Evolutionary conservation across 1,139 yeast species (phyloP), one percentile per base, ranked within the genome.

Genomic region (Debaryomyces singareniensis): DNA sequence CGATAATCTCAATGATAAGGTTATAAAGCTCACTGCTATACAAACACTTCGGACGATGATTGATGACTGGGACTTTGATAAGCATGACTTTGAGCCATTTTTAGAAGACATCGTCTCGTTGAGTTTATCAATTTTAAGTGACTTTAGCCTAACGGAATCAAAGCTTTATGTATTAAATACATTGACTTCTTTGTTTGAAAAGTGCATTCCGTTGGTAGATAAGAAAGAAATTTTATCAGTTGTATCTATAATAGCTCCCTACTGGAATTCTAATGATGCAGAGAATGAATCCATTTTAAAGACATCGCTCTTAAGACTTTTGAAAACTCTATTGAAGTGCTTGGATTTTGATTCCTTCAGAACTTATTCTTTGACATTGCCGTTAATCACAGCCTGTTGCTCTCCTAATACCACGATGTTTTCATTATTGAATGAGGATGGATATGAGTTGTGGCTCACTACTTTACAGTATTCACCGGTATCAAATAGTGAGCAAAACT

Each of bases 11-110:
- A 72, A 76, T 41, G 96, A 89, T 47, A 63, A 69, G 32, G 94
- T 86, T 12, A 95, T 91, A 1, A 71, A 71, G 42, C 53, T 89
- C 15, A 75, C 94, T 2, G 79, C 93, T 0, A 65, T 83, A n/a
- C 83, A 80, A 44, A 75, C 89, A 0, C 57, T 87, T 11, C 68
- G 78, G 38, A 66, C 73, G 16, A 68, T 83, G 28, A 65, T 87
- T 16, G 91, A 85, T 37, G 96, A 86, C 43, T 86, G 94, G 87
- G 91, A 83, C 38, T 87, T 89, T 49, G 68, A 76, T 25, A 77
- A 83, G 35, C 61, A 59, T 9, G 75, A 66, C 25, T 85, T 91
- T 44, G 58, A 71, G 35, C 87, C 93, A 1, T 86, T 57, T 45
- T 59, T 83, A 33, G 68, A 72, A 23, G 62, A 61, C 2, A 71